Percentiles rank a stretch among this genome's conserved stretches.
Conservation (phyloP, 139 green algal species). For the Microglena sp. region DNA sequence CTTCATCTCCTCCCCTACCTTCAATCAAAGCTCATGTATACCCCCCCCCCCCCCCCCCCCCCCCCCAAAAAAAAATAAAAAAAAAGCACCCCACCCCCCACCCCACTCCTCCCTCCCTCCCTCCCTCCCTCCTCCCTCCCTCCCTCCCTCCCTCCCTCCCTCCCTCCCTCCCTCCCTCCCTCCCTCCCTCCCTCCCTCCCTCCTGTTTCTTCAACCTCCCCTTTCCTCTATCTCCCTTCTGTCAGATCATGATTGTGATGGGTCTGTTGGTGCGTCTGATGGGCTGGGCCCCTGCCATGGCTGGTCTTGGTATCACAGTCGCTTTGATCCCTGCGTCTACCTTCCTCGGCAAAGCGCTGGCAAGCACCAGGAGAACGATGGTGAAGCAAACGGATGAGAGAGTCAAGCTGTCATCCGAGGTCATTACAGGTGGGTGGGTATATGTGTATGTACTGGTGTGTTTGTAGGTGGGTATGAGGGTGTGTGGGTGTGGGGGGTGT, state of each 20-base stretch:
- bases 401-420: constrained; percentile 69
- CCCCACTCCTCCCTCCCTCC: no score
- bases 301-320: constrained; percentile 59
- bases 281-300: constrained; percentile 47
- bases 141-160: background rate
- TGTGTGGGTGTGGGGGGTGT: no score
- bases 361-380: constrained; percentile 37
- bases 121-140: no score
- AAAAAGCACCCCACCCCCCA: no score
- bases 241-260: constrained; percentile 68
- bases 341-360: constrained; percentile 47
- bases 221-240: background rate
- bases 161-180: background rate
- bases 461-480: constrained; percentile 8
- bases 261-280: constrained; percentile 68
- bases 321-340: constrained; percentile 65
- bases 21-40: no score
- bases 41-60: no score
- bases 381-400: constrained; percentile 60
- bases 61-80: no score
- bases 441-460: background rate
- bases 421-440: constrained; percentile 54
- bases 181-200: background rate
- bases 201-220: background rate
- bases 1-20: no score